Evolutionary conservation across 352 stramenopile genomes (phyloP), one percentile per base, ranked within the genome.

Genomic region (Phytophthora boehmeriae): DNA sequence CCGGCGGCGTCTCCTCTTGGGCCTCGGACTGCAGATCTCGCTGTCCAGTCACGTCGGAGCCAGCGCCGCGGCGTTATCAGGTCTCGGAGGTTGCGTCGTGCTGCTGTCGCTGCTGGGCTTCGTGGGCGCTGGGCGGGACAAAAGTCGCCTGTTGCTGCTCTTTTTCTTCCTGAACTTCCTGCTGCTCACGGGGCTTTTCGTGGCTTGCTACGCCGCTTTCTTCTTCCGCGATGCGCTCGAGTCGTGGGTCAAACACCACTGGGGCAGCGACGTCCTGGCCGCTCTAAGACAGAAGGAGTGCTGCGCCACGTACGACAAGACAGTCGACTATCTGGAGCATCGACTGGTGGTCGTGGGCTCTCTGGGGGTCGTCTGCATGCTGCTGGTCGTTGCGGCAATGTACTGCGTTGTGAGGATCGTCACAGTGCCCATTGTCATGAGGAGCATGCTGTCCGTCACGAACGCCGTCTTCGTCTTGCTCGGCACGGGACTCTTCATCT

Each of bases 381-480:
- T 66, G 19, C 60, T 90, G 14, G 67, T 86, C 35, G 34, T 95
- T 17, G 47, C 64, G 1, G 71, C 83, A 20, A 81, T 93, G 69
- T 90, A 90, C 68, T 95, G 81, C 63, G 79, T 92, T 38, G 62
- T 95, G 20, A 82, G 83, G 62, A 93, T 95, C 63, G 81, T 92
- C 34, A 92, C 83, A n/a, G 78, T 95, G 32, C 86, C 86, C 6
- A 91, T 93, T 66, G 78, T 95, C 52, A 93, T 95, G 84, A 88
- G 88, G 59, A 88, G 75, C 60, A 80, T 95, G 71, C 69, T 93
- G 52, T 82, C 79, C 4, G 79, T 93, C 28, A 76, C 90, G 65
- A 93, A 92, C 66, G 67, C 68, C 27, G 69, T 86, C 52, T 95
- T 93, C 54, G 68, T 86, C 22, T 54, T 80, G 14, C 69, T 93